A percentile compares a stretch with the other conserved stretches of the same genome.
phyloP scores from a whole-genome alignment of 2,329 filamentous ascomycete genomes.

The Colletotrichum musae region DNA sequence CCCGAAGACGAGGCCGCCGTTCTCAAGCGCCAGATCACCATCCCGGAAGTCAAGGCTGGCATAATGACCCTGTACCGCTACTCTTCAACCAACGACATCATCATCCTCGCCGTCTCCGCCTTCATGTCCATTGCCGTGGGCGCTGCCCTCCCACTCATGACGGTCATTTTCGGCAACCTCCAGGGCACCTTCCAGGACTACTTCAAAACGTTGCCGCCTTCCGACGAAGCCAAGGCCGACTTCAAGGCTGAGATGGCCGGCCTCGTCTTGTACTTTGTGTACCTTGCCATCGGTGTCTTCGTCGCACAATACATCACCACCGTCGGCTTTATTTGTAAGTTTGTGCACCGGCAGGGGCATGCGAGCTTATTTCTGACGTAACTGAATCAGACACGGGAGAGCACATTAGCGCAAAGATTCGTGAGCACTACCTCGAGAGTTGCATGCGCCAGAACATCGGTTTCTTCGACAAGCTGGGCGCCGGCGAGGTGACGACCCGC shows the following conservation, averaged over 20 bases:
- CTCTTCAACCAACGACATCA: slow-evolving; percentile 74
- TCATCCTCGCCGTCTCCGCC: slow-evolving; percentile 73
- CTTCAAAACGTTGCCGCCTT: slow-evolving; percentile 55
- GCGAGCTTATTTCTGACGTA: slow-evolving; percentile 10
- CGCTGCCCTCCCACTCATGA: slow-evolving; percentile 85
- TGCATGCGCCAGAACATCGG: slow-evolving; percentile 91
- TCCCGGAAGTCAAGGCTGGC: slow-evolving; percentile 75
- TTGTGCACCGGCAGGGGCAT: not conserved
- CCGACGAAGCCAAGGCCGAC: slow-evolving; percentile 58
- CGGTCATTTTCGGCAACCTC: slow-evolving; percentile 83
- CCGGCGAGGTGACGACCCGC: slow-evolving; percentile 93
- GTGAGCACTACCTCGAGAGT: slow-evolving; percentile 86
- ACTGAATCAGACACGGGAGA: slow-evolving; percentile 74
- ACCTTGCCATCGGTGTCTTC: slow-evolving; percentile 87
- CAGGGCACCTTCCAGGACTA: slow-evolving; percentile 79
- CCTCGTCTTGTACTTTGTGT: slow-evolving; percentile 86
- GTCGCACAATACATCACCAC: slow-evolving; percentile 84
- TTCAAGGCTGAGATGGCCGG: slow-evolving; percentile 74
- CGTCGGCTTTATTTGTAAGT: slow-evolving; percentile 83
- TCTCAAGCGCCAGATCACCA: slow-evolving; percentile 77
- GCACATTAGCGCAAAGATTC: slow-evolving; percentile 83
- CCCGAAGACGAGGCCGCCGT: slow-evolving; percentile 76
- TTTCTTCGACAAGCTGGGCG: slow-evolving; percentile 93
- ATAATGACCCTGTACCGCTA: slow-evolving; percentile 79
- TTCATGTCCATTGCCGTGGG: slow-evolving; percentile 80